Conservation (phyloP, 768 basidiomycete genomes). For the Trametes cingulata region DNA sequence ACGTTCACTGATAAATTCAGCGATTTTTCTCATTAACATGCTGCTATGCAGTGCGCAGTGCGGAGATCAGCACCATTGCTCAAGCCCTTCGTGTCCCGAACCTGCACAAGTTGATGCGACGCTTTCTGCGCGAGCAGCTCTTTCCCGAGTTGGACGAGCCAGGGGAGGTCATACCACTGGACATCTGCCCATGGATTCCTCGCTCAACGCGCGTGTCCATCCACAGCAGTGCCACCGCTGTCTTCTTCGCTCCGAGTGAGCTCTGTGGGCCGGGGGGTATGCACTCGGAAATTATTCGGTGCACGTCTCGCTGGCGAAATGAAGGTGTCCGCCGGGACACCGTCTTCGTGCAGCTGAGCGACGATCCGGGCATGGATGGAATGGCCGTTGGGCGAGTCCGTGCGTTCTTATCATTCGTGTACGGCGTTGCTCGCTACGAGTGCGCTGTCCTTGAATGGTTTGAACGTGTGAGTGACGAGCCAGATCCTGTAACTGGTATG, state of each 20-base stretch:
- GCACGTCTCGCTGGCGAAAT: neutral
- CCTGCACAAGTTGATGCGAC: neutral
- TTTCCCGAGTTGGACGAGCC: neutral
- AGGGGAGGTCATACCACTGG: neutral
- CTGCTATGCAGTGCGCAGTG: neutral
- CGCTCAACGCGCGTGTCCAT: neutral
- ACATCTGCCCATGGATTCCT: neutral
- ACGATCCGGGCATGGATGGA: neutral
- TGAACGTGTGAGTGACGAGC: neutral
- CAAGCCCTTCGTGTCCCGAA: neutral
- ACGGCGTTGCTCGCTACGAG: neutral
- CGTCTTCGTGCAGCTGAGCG: neutral
- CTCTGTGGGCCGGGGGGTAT: neutral
- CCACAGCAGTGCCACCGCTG: neutral
- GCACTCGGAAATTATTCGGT: conserved; percentile 1
- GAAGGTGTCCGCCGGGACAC: neutral
- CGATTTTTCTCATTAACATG: too few species aligned
- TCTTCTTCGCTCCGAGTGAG: conserved; percentile 3
- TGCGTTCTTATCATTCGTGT: neutral
- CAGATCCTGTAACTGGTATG: neutral
- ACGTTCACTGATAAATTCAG: too few species aligned
- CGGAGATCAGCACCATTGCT: neutral
- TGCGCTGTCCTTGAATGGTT: conserved; percentile 2
- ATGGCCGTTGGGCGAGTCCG: neutral
- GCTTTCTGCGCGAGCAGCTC: neutral